Evolutionary conservation across 495 filamentous ascomycete genomes (phyloP), one percentile per base, ranked within the genome.

Genomic region (Podospora appendiculata): DNA sequence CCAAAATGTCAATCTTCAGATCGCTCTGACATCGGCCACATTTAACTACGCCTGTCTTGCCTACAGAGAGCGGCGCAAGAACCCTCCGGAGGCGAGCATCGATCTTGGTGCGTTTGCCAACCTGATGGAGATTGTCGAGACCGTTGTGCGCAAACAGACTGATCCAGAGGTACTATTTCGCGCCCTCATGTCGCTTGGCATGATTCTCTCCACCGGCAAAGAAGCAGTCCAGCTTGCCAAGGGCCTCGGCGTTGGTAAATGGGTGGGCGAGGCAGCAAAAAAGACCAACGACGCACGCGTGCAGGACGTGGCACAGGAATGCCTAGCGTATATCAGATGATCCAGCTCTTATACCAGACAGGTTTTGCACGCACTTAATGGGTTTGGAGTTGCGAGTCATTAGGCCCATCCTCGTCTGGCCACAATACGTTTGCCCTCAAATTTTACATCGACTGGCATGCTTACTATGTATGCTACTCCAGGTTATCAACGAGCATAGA

Each of bases 101-200:
- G 56, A 57, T 35, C 19, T 52, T 11, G 50, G 55, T 32, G 40
- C 42, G 12, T 40, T 60, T 7, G 48, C 57, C 33, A 32, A 47
- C 17, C 39, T 76, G 11, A 45, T 64, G 19, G 63, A 62, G 19
- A 77, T 85, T 33, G 67, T 95, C 3, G 76, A 71, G 18, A 72
- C 75, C 46, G 79, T 91, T 3, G 58, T 94, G 3, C 63, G 67
- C 12, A 73, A 65, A 8, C 84, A 88, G 52, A 80, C 71, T 8
- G 92, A 96, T 58, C 79, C 83, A 0, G 94, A 99, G 65, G 86
- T 86, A 8, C 70, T 90, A 25, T 97, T 88, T 69, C 77, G 94
- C 41, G 82, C 83, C 6, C 76, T 96, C 11, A 90, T 95, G 16
- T 88, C 88, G 1, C 60, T 86, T 0, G 94, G 94, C 0, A 97